A percentile compares a stretch with the other conserved stretches of the same genome.
Evolutionary conservation across 2,329 filamentous ascomycete genomes (phyloP).

Genomic region (Neurospora sp.): DNA sequence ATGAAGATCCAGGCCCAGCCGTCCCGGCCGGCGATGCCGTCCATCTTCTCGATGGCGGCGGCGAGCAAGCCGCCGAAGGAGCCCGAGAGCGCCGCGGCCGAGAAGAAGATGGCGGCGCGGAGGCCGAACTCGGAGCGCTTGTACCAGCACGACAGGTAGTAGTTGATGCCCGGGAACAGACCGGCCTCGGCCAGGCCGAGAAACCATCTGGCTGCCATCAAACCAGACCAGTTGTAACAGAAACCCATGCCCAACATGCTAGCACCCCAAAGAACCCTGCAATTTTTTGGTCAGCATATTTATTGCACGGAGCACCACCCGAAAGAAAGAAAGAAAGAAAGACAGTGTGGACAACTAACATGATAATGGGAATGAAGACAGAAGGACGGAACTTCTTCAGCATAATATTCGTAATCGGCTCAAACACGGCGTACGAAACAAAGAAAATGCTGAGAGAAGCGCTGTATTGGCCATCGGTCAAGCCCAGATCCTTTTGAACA

Average conservation of each 20-base stretch:
- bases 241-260: constrained; percentile 64
- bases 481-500: constrained; percentile 45
- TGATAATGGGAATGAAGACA: constrained; percentile 73
- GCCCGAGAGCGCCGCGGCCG: constrained; percentile 65
- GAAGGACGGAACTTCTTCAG: constrained; percentile 69
- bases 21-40: constrained; percentile 40
- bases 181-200: constrained; percentile 67
- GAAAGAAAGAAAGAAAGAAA: not conserved
- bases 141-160: constrained; percentile 73
- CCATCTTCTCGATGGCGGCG: constrained; percentile 58
- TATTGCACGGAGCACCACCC: not conserved
- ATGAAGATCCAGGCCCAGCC: constrained; percentile 58
- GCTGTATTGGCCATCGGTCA: constrained; percentile 61
- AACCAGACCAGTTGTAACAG: constrained; percentile 49
- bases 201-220: constrained; percentile 61
- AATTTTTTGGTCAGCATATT: not conserved
- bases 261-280: constrained; percentile 53
- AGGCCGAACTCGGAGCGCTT: constrained; percentile 66
- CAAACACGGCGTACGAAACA: constrained; percentile 72
- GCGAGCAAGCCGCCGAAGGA: constrained; percentile 64
- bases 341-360: constrained; percentile 40
- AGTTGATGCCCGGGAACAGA: constrained; percentile 59
- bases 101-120: constrained; percentile 68
- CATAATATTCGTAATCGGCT: constrained; percentile 68
- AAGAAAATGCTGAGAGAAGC: constrained; percentile 75